Conservation (phyloP, 2,329 filamentous ascomycete species). For the Claviceps pazoutovae region DNA sequence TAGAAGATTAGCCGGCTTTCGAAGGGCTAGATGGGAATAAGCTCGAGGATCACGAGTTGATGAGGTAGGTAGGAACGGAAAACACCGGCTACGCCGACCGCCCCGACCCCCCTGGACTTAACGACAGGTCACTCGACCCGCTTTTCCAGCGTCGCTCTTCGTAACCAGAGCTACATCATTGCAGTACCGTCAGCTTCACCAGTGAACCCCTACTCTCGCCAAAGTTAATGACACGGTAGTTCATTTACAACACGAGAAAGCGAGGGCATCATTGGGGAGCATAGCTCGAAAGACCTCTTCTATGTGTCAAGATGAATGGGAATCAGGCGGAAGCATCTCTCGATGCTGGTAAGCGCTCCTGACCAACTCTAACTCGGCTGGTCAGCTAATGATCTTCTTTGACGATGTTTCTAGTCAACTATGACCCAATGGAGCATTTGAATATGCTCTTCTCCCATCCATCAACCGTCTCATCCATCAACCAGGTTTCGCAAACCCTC, state of each 20-base stretch:
- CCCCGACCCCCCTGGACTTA: too few species aligned
- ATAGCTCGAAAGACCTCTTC: background rate
- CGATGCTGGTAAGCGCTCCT: slow-evolving; percentile 27
- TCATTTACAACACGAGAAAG: background rate
- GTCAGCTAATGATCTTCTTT: background rate
- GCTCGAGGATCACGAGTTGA: too few species aligned
- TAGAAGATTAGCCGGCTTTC: too few species aligned
- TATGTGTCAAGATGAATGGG: slow-evolving; percentile 25
- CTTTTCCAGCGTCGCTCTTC: background rate
- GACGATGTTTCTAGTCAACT: slow-evolving; percentile 42
- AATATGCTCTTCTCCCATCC: slow-evolving; percentile 90
- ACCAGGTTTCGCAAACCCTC: slow-evolving; percentile 59
- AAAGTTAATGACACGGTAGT: background rate
- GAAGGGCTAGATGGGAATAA: too few species aligned
- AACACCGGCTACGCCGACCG: too few species aligned
- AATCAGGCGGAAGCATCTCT: slow-evolving; percentile 21
- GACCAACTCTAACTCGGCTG: background rate
- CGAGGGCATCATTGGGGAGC: background rate
- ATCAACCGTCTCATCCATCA: slow-evolving; percentile 65
- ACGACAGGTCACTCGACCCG: background rate
- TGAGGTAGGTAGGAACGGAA: too few species aligned
- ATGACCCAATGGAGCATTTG: slow-evolving; percentile 84
- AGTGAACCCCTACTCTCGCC: too few species aligned
- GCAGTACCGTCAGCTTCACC: background rate
- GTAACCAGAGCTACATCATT: too few species aligned